Evolutionary conservation across 2,329 filamentous ascomycete genomes (phyloP), one percentile per base, ranked within the genome.

Genomic region (Microdochium paspali): DNA sequence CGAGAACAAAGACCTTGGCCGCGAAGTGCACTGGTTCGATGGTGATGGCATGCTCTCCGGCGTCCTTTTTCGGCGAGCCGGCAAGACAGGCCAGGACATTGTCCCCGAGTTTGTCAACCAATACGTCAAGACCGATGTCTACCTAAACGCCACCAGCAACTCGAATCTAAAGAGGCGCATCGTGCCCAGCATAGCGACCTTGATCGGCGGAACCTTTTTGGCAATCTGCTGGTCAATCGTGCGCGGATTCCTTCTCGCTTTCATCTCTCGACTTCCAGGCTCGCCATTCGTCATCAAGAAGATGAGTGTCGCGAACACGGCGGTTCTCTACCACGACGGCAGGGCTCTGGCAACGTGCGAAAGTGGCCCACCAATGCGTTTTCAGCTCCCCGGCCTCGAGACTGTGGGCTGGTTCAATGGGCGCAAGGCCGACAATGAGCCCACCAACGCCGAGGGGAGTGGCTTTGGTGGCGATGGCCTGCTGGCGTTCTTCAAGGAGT

Each of bases 41-140:
- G 84, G 84, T 26, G 83, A 87, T 58, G 84, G 84, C 4, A 87
- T 87, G 84, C 74, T 87, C 10, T 77, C 77, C 25, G 84, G 84
- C 1, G 82, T 87, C 0, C 69, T 70, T 18, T 87, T 85, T 58
- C 67, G 67, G 24, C 68, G 68, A 7, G 46, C 24, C 2, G 62
- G 63, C 2, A 61, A 65, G 5, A 59, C 69, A 2, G 62, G 62
- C 2, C 52, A 57, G 0, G 53, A 61, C 2, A 70, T 83, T 1
- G 60, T 69, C 49, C 82, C 83, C 0, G 70, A 82, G 47, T 87
- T 86, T 47, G 80, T 84, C 47, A 87, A 86, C 50, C 80, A 84
- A 54, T 86, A 79, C 56, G 70, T 87, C 44, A 62, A 85, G 24
- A 87, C 84, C 0, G 84, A 88, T 53, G 64, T 85, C 4, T 83